Evolutionary conservation across 192 early-diverging fungal species (phyloP).

Genomic region (Rhizoclosmatium sp.): DNA sequence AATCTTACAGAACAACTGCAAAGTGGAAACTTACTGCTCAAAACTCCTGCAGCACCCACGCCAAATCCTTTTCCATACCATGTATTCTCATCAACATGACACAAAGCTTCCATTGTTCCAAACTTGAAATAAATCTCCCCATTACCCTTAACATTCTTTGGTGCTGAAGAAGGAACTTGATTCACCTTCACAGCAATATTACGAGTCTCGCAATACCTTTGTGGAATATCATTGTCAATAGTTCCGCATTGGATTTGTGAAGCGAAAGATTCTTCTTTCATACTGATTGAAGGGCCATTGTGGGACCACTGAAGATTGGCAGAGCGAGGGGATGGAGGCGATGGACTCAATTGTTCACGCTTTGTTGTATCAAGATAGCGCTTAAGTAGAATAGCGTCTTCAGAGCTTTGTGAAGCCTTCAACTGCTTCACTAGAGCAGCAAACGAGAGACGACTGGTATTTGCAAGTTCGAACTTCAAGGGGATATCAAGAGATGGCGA

Average conservation of each 20-base stretch:
- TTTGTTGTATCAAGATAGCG: too few relatives aligned
- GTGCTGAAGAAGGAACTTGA: neutral
- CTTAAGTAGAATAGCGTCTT: too few relatives aligned
- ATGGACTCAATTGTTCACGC: too few relatives aligned
- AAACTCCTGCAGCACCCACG: slow-evolving; percentile 32
- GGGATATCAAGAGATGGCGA: too few relatives aligned
- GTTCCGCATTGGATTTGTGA: slow-evolving; percentile 11
- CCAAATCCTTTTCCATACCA: slow-evolving; percentile 35
- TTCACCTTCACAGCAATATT: slow-evolving; percentile 31
- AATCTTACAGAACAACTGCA: neutral
- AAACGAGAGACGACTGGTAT: neutral
- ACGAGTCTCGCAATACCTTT: slow-evolving; percentile 34
- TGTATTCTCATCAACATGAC: slow-evolving; percentile 21
- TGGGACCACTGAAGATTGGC: too few relatives aligned
- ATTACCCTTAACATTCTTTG: neutral
- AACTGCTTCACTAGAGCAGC: neutral
- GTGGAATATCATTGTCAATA: slow-evolving; percentile 26
- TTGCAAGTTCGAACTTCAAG: neutral
- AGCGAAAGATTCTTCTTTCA: neutral
- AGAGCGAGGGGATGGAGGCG: too few relatives aligned
- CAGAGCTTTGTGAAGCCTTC: too few relatives aligned
- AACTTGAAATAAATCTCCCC: slow-evolving; percentile 1
- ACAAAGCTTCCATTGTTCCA: slow-evolving; percentile 21
- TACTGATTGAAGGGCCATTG: too few relatives aligned
- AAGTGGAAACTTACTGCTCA: slow-evolving; percentile 14